Base-by-base conservation (phyloP, 2,329 filamentous ascomycete species). In the Penicillium hesseltinei region DNA sequence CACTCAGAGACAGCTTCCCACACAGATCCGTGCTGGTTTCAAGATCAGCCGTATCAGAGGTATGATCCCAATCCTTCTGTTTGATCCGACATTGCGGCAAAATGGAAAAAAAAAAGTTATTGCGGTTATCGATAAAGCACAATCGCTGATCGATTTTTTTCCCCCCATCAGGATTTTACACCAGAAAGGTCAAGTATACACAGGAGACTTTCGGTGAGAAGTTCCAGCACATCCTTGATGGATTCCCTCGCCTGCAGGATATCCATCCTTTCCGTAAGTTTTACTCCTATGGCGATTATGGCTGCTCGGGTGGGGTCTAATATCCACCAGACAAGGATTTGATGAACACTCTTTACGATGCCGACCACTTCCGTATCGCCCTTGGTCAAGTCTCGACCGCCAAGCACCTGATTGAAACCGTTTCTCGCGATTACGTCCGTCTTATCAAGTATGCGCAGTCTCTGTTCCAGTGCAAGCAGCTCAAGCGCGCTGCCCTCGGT, bases 281-380 rank as follows among this genome's bases (percentile, higher is more conserved):
- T 49, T 55, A 44, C 67, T 70, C 49, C 36, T 38, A 36, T 48
- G 31, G 53, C 44, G 51, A 44, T 53, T 25, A 23, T 29, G 21
- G 17, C 13, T 40, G 43, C 44, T 51, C 17, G 51, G 35, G 51
- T 27, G 54, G 49, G 48, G 57, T 56, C 65, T 70, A 61, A 69
- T 56, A 45, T 40, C 54, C 21, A 25, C 36, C 56, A 80, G 78
- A 88, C 80, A 88, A 89, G 79, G 88, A 92, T 78, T 81, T 95
- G 71, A 88, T 99, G 80, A 97, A 99, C 80, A 97, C 94, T 21
- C 88, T 99, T 45, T 99, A 97, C 82, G 93, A 97, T 85, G 91
- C 91, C 75, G 93, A 99, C 81, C 92, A 96, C 75, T 97, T 97
- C 82, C 87, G 90, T 69, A 97, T 99, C 69, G 94, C 95, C 36